These are phyloP conservation scores for Hansenula sp. DNA, from an alignment of 1,139 yeast species.

Conservation along the genomic window DNA sequence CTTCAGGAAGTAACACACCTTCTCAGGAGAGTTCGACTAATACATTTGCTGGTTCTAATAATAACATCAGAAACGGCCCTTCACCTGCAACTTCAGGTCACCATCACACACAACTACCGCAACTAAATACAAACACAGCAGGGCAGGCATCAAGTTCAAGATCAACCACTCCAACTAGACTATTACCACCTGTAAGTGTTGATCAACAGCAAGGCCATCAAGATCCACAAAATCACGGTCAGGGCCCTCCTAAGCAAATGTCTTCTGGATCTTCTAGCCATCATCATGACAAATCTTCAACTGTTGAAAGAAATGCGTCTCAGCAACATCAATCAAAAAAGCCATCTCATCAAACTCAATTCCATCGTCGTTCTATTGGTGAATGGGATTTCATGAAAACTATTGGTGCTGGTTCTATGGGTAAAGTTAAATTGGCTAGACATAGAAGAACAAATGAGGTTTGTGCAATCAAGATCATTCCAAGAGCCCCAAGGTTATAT, in stretches of 20 bases:
- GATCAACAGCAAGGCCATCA: slow-evolving; percentile 18
- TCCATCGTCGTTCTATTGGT: slow-evolving; percentile 86
- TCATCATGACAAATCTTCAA: slow-evolving; percentile 2
- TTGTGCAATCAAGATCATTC: slow-evolving; percentile 84
- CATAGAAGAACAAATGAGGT: slow-evolving; percentile 78
- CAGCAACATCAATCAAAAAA: slow-evolving; percentile 16
- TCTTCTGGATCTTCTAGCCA: neutral
- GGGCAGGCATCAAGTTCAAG: slow-evolving; percentile 8
- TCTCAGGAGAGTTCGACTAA: slow-evolving; percentile 13
- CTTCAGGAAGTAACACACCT: slow-evolving; percentile 15
- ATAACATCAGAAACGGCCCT: slow-evolving; percentile 5
- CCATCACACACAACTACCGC: slow-evolving; percentile 3
- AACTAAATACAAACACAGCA: slow-evolving; percentile 5
- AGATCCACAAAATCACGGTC: slow-evolving; percentile 14
- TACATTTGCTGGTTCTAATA: slow-evolving; percentile 2
- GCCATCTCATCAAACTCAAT: slow-evolving; percentile 40
- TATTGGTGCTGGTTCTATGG: slow-evolving; percentile 99
- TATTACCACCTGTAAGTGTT: slow-evolving; percentile 24
- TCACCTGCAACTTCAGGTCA: neutral
- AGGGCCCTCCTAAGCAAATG: neutral
- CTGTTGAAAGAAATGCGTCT: slow-evolving; percentile 5
- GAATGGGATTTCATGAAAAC: slow-evolving; percentile 97
- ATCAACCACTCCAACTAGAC: slow-evolving; percentile 26
- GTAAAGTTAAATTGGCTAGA: slow-evolving; percentile 91
- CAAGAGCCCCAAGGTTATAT: slow-evolving; percentile 73